Percentiles rank a stretch among this genome's conserved stretches.
Conservation (phyloP, 805 yeast genomes). For the Yamadazyma tumulicola region DNA sequence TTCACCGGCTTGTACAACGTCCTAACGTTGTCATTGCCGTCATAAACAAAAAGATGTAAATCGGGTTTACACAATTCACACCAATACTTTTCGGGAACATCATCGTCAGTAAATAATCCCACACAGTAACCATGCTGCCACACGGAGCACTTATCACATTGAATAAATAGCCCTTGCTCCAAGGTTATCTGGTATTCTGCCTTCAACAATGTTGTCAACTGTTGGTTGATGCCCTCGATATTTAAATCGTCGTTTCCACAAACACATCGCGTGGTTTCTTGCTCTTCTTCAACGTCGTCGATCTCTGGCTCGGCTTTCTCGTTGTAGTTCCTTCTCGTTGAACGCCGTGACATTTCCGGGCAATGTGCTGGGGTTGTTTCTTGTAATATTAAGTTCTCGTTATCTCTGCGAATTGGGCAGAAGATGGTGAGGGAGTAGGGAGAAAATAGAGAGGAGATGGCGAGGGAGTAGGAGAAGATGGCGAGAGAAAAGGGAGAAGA, state of each 20-base stretch:
- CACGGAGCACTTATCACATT: constrained; percentile 85
- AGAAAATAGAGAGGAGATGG: too few species aligned
- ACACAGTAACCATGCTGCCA: constrained; percentile 99
- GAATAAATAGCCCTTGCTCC: constrained; percentile 67
- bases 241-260: constrained; percentile 40
- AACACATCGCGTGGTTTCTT: constrained; percentile 41
- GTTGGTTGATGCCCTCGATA: constrained; percentile 20
- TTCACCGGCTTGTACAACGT: constrained; percentile 41
- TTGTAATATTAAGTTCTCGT: too few species aligned
- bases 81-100: constrained; percentile 91
- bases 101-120: constrained; percentile 68
- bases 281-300: constrained; percentile 20
- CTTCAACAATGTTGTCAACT: constrained; percentile 22
- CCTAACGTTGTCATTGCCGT: constrained; percentile 19
- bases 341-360: constrained; percentile 12
- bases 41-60: constrained; percentile 54
- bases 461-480: too few species aligned
- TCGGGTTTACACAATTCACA: constrained; percentile 91
- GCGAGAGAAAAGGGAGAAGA: too few species aligned
- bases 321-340: constrained; percentile 10
- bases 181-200: constrained; percentile 34
- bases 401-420: too few species aligned
- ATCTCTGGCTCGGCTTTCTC: constrained; percentile 8
- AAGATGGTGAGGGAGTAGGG: too few species aligned
- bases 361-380: too few species aligned